Base-by-base conservation (phyloP, 768 basidiomycete species). In the Tulasnella sp. region DNA sequence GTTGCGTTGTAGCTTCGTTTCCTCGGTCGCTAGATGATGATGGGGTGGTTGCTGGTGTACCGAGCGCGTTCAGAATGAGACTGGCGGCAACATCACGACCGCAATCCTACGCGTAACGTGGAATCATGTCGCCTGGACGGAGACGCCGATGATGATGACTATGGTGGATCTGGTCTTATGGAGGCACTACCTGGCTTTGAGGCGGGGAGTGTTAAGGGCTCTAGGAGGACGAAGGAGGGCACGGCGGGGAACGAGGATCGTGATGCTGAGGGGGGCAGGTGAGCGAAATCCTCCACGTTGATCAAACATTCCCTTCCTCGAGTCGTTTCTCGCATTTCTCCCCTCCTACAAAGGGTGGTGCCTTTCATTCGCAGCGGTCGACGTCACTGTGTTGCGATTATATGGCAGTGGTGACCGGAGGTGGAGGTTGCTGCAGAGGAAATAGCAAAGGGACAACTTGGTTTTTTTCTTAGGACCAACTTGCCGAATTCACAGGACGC, bases 241-340 rank as follows among this genome's bases (percentile, higher is more conserved):
- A 41, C n/a, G 39, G 67, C 40, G 39, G 67, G 32, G 52, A 59
- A 32, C 52, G 52, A 36, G 44, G 36, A 19, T 59, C 40, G 8
- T 26, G 40, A 11, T 26, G 68, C 12, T 42, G 36, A 14, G 40
- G 35, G 74, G 88, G 87, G 26, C 79, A 35, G 67, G 67, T 8
- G 74, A 72, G 19, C 67, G 42, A 62, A 32, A 42, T 40, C n/a
- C 69, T 36, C 40, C 16, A 0, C 42, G 35, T 5, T 75, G 85
- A 88, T 69, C 86, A 87, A 0, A 83, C 80, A 37, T 90, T 89
- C 42, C 84, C 85, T 63, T 88, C 85, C 63, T 84, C 85, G 5
- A 79, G 76, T 70, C 82, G 81, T 12, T 75, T 76, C 29, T 83
- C 78, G 19, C 75, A 81, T 74, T 82, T 36, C 47, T 41, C 47